These are phyloP conservation scores for Rutstroemia sp. DNA, from an alignment of 2,329 filamentous ascomycete species.

Conservation along the genomic window DNA sequence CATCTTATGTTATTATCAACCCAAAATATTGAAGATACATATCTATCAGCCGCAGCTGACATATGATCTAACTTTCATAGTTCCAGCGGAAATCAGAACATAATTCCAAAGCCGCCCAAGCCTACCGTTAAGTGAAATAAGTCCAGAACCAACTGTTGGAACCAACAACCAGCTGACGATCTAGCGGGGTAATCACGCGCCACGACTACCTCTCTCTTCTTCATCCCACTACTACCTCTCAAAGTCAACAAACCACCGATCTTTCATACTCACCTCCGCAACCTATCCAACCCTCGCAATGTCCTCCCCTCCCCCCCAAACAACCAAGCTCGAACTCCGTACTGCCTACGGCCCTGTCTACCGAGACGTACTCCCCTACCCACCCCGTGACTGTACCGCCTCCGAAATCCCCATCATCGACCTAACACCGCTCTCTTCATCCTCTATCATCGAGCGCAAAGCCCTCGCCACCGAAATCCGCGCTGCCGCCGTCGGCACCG, in stretches of 20 bases:
- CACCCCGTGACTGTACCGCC: slow-evolving; percentile 33
- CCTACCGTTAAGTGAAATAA: too few species aligned
- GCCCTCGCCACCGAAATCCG: slow-evolving; percentile 33
- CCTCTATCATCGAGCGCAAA: slow-evolving; percentile 31
- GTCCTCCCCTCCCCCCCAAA: slow-evolving; percentile 14
- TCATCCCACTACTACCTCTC: not conserved
- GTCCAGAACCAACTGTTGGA: too few species aligned
- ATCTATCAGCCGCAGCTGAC: too few species aligned
- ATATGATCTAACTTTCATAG: too few species aligned
- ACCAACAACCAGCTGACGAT: too few species aligned
- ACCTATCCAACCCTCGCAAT: not conserved
- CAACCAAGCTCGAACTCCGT: slow-evolving; percentile 37
- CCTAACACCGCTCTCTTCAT: slow-evolving; percentile 32
- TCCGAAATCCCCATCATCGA: slow-evolving; percentile 42
- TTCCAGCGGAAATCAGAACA: too few species aligned
- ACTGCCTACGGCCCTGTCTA: slow-evolving; percentile 38
- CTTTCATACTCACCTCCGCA: not conserved
- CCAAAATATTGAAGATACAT: too few species aligned
- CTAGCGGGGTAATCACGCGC: too few species aligned
- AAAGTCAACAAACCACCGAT: not conserved
- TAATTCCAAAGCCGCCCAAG: too few species aligned
- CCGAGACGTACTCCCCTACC: slow-evolving; percentile 35
- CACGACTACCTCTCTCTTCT: too few species aligned
- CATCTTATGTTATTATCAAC: not conserved
- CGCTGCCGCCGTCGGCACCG: slow-evolving; percentile 35